Percentiles rank a stretch among this genome's conserved stretches.
phyloP scores from a whole-genome alignment of 306 rosid genomes.

The Herpetospermum pedunculosum region DNA sequence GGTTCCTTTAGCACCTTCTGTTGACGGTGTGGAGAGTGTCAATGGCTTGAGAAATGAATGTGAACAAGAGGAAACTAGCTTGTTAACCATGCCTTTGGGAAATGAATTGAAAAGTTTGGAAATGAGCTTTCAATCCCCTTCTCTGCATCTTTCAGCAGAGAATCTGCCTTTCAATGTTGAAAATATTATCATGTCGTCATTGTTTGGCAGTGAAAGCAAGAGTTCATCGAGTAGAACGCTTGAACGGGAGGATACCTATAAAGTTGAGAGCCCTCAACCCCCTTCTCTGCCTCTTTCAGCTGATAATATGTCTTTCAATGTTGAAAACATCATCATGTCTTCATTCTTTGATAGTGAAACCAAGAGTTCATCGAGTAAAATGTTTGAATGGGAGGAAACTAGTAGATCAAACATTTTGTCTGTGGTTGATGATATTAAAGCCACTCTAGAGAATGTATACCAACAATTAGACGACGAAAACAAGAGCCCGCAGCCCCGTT shows the following conservation, averaged over 20 bases:
- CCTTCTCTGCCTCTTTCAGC: background rate
- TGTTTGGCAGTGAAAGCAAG: constrained; percentile 15
- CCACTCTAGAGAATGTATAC: constrained; percentile 12
- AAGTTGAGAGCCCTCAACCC: background rate
- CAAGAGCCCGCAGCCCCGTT: background rate
- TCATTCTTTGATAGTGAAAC: constrained; percentile 15
- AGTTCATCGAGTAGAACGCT: constrained; percentile 1
- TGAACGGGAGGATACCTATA: constrained; percentile 4
- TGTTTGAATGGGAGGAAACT: constrained; percentile 9
- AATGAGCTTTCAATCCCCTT: background rate
- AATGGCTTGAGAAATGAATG: background rate
- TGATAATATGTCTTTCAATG: background rate
- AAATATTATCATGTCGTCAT: constrained; percentile 12
- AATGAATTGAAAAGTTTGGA: background rate
- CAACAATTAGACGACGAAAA: constrained; percentile 9
- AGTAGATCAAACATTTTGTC: background rate
- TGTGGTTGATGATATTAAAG: constrained; percentile 7
- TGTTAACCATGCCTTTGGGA: background rate
- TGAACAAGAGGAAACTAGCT: constrained; percentile 10
- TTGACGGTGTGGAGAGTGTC: constrained; percentile 9
- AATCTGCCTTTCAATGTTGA: constrained; percentile 8
- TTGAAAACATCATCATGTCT: constrained; percentile 15
- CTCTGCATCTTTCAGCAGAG: background rate
- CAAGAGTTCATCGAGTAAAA: constrained; percentile 8
- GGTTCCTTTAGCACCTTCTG: constrained; percentile 25